These are phyloP conservation scores for Candolleomyces efflorescens DNA, from an alignment of 768 basidiomycete species.

Conservation along the genomic window DNA sequence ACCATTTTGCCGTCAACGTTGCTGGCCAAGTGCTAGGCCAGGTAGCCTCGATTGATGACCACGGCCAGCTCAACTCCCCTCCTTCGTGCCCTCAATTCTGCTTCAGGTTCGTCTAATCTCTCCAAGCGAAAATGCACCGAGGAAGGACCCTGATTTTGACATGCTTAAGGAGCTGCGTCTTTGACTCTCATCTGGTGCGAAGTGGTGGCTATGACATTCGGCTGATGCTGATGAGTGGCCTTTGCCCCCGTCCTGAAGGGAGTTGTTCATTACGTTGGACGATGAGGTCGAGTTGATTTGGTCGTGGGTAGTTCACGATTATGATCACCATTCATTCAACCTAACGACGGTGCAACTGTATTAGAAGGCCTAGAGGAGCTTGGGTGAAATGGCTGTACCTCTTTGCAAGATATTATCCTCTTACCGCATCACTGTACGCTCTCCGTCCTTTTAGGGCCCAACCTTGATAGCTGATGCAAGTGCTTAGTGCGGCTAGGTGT, in stretches of 20 bases:
- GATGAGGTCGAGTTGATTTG: conserved; percentile 28
- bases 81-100: too few relatives aligned
- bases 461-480: conserved; percentile 1
- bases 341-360: background rate
- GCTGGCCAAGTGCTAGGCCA: too few relatives aligned
- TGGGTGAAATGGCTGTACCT: conserved; percentile 31
- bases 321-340: background rate
- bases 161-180: background rate
- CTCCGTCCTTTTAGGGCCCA: background rate
- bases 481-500: background rate
- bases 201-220: background rate
- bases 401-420: conserved; percentile 25
- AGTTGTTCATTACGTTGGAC: conserved; percentile 25
- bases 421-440: conserved; percentile 22
- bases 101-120: too few relatives aligned
- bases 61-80: too few relatives aligned
- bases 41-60: too few relatives aligned
- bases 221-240: background rate
- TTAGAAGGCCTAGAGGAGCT: conserved; percentile 22
- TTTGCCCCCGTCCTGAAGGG: conserved; percentile 17
- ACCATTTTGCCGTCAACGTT: too few relatives aligned
- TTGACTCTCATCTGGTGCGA: background rate
- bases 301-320: conserved; percentile 18
- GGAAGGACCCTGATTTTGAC: too few relatives aligned
- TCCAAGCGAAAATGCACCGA: too few relatives aligned